phyloP scores from a whole-genome alignment of 1,284 basidiomycete genomes.

The Ganoderma boninense region DNA sequence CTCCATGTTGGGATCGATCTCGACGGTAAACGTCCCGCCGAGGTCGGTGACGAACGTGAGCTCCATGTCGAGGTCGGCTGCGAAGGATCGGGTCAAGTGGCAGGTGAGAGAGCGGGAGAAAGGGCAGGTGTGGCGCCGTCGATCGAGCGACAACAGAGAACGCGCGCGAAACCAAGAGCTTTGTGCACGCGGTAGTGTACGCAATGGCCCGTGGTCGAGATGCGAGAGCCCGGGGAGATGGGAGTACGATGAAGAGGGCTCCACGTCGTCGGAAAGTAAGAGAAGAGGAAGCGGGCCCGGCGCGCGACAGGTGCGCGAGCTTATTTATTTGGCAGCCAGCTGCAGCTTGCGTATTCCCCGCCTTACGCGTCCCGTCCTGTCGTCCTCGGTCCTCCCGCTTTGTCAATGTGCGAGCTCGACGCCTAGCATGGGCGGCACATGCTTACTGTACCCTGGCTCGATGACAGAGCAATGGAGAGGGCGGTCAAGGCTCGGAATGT shows the following conservation, averaged over 20 bases:
- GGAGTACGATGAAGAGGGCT: background rate
- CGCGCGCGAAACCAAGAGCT: background rate
- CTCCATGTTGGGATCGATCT: constrained; percentile 89
- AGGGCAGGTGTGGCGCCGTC: background rate
- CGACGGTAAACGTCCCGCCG: constrained; percentile 80
- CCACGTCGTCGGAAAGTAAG: background rate
- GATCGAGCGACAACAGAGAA: background rate
- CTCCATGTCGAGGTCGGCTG: constrained; percentile 60
- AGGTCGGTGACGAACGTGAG: constrained; percentile 84
- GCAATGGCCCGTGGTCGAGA: too few relatives aligned
- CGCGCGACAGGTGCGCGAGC: background rate
- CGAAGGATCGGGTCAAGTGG: background rate
- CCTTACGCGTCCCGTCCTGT: background rate
- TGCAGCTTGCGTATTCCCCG: constrained; percentile 7
- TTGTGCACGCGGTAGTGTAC: too few relatives aligned
- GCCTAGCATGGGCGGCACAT: background rate
- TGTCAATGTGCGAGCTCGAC: background rate
- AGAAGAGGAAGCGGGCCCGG: background rate
- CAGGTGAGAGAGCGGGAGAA: background rate
- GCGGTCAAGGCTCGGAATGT: background rate
- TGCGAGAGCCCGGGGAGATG: too few relatives aligned
- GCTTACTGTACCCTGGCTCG: too few relatives aligned
- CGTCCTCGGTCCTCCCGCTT: background rate
- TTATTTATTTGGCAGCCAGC: background rate
- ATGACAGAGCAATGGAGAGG: background rate